A percentile compares a stretch with the other conserved stretches of the same genome.
Evolutionary conservation across 371 early-diverging fungal species (phyloP).

Genomic region (Antonospora locustae): DNA sequence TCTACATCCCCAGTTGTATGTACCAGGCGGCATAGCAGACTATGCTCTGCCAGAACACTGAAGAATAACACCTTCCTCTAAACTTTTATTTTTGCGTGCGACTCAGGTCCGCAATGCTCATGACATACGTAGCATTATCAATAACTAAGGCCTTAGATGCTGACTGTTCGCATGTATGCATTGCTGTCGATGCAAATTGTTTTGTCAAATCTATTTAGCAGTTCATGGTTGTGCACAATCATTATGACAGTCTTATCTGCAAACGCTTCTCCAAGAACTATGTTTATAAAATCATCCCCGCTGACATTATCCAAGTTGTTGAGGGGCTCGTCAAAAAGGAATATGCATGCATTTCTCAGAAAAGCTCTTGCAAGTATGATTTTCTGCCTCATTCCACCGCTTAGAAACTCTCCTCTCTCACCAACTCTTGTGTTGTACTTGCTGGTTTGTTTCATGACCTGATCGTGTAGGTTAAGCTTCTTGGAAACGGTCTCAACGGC

Average conservation of each 20-base stretch:
- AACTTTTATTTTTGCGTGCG: no score
- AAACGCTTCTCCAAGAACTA: constrained; percentile 1
- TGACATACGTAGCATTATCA: no score
- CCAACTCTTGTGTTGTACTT: constrained; percentile 75
- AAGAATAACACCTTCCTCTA: no score
- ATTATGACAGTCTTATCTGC: constrained; percentile 38
- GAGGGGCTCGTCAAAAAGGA: constrained; percentile 59
- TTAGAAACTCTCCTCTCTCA: constrained; percentile 70
- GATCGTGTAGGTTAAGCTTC: constrained; percentile 24
- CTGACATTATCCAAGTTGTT: constrained; percentile 46
- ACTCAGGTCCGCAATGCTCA: no score
- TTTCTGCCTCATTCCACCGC: constrained; percentile 79
- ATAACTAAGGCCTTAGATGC: no score
- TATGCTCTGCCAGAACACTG: no score
- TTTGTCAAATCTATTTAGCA: constrained; percentile 41
- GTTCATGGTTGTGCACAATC: constrained; percentile 43
- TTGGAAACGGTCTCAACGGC: constrained; percentile 4
- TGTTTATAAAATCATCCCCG: constrained; percentile 30
- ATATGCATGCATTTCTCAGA: constrained; percentile 57
- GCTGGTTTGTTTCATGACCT: constrained; percentile 22
- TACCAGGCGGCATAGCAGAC: no score
- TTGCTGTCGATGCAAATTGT: constrained; percentile 30
- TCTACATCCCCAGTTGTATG: no score
- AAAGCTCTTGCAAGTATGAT: constrained; percentile 68
- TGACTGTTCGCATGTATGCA: no score